Evolutionary conservation across 2,329 filamentous ascomycete species (phyloP).

Genomic region (Arthrocladium fulminans): DNA sequence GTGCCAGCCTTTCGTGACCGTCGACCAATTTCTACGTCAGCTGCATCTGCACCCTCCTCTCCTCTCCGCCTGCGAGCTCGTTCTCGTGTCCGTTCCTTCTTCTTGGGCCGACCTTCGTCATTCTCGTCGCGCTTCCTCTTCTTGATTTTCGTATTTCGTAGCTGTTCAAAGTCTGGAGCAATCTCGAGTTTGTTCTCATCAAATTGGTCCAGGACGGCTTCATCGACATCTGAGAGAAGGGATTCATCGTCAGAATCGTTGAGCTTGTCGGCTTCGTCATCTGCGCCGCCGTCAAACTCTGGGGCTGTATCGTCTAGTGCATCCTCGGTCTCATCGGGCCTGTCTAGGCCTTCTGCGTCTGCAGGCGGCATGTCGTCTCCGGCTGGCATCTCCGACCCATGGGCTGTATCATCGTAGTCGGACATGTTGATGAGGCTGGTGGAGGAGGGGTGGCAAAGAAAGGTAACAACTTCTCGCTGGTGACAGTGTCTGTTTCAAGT

Average conservation of each 20-base stretch:
- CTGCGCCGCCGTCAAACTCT: slow-evolving; percentile 12
- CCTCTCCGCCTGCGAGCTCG: slow-evolving; percentile 56
- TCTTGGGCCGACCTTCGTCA: slow-evolving; percentile 61
- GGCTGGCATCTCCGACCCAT: neutral
- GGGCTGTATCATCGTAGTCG: slow-evolving; percentile 17
- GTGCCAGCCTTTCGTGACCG: slow-evolving; percentile 42
- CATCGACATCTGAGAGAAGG: slow-evolving; percentile 55
- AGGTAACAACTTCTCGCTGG: no score
- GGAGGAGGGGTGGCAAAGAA: neutral
- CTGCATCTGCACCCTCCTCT: slow-evolving; percentile 48
- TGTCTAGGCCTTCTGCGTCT: slow-evolving; percentile 33
- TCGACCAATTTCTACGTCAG: slow-evolving; percentile 46
- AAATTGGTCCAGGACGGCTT: slow-evolving; percentile 57
- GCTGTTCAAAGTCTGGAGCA: slow-evolving; percentile 53
- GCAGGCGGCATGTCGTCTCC: slow-evolving; percentile 16
- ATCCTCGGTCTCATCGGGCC: slow-evolving; percentile 28
- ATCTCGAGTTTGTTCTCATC: slow-evolving; percentile 53
- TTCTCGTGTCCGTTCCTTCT: slow-evolving; percentile 47
- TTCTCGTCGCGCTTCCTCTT: slow-evolving; percentile 56
- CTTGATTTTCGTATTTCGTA: slow-evolving; percentile 53
- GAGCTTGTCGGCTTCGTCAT: slow-evolving; percentile 28
- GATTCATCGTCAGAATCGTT: slow-evolving; percentile 52
- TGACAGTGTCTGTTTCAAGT: no score
- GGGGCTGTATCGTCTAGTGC: slow-evolving; percentile 12
- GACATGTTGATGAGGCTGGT: slow-evolving; percentile 7